Evolutionary conservation across 495 filamentous ascomycete species (phyloP), one percentile per base, ranked within the genome.

Genomic region (Letharia lupina): DNA sequence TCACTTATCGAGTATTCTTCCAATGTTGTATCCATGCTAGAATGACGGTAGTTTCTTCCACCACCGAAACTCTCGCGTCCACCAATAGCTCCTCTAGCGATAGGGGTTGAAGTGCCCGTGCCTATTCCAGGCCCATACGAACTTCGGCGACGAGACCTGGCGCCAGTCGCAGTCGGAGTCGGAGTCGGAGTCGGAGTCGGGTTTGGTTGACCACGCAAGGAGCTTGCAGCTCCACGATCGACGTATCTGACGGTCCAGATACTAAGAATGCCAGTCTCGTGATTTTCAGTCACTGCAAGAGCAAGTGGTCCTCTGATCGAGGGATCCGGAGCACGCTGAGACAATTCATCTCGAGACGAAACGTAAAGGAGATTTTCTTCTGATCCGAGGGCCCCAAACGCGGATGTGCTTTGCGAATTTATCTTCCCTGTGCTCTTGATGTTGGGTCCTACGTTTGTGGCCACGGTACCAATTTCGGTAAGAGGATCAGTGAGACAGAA

Each of bases 401-500:
- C 75, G 18, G 75, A 77, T 11, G 68, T 73, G 60, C 71, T 76
- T 56, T 44, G 41, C 47, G 50, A 18, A 18, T 31, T 69, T 67
- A 50, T 66, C 76, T 58, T 23, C 31, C 47, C 37, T 45, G 45
- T 45, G 41, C 52, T 16, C 65, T 67, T 45, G 28, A 62, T 39
- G 62, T 61, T 59, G 59, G 66, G 28, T 40, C 61, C 9, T 64
- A 70, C 60, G 60, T 77, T 76, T 23, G 86, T 85, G 18, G 96
- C 87, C 47, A 97, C 87, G 54, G 93, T 72, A 1, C 93, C 94
- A 74, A 96, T 82, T 70, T 97, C 91, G 4, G 91, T 80, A 65
- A 97, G 78, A 41, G 94, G 94, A 73, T 96, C 89, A 9, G 87
- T 95, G 35, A 98, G 81, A 42, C 89, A 90, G 65, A 92, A 95